phyloP scores from a whole-genome alignment of 2,329 filamentous ascomycete species.

The Tetracladium maxilliforme region DNA sequence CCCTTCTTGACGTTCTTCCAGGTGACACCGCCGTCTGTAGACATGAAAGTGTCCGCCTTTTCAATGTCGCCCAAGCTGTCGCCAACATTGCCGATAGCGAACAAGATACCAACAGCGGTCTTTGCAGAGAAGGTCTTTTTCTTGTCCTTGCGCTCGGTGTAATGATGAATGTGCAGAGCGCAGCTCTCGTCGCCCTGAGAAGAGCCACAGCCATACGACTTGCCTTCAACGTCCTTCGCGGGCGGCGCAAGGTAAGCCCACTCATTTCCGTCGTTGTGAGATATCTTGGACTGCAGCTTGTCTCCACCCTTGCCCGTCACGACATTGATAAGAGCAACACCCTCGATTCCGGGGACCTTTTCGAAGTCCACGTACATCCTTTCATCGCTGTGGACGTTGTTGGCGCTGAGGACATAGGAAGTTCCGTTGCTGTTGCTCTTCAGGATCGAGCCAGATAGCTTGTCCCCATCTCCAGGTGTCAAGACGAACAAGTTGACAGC shows the following conservation, averaged over 20 bases:
- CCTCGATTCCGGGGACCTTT: constrained; percentile 84
- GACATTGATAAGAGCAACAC: constrained; percentile 74
- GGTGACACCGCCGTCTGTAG: constrained; percentile 73
- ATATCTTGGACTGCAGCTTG: constrained; percentile 79
- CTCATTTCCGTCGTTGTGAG: constrained; percentile 86
- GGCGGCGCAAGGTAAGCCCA: constrained; percentile 73
- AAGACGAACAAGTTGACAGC: constrained; percentile 90
- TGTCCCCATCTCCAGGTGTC: constrained; percentile 48
- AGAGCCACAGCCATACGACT: constrained; percentile 53
- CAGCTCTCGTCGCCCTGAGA: constrained; percentile 52
- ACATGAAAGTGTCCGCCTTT: constrained; percentile 82
- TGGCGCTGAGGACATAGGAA: constrained; percentile 74
- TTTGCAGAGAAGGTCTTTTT: constrained; percentile 77
- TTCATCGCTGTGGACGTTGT: constrained; percentile 67
- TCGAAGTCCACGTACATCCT: constrained; percentile 84
- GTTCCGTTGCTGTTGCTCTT: constrained; percentile 99
- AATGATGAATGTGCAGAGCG: constrained; percentile 85
- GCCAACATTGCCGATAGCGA: constrained; percentile 86
- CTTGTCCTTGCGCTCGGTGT: constrained; percentile 76
- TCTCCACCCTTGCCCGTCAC: constrained; percentile 66
- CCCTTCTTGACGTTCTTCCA: constrained; percentile 84
- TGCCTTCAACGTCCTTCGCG: constrained; percentile 51
- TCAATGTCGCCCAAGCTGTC: constrained; percentile 48
- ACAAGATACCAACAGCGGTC: constrained; percentile 79
- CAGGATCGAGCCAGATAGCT: constrained; percentile 72